Conservation (phyloP, 495 filamentous ascomycete genomes). For the Trichoderma asperelloides region DNA sequence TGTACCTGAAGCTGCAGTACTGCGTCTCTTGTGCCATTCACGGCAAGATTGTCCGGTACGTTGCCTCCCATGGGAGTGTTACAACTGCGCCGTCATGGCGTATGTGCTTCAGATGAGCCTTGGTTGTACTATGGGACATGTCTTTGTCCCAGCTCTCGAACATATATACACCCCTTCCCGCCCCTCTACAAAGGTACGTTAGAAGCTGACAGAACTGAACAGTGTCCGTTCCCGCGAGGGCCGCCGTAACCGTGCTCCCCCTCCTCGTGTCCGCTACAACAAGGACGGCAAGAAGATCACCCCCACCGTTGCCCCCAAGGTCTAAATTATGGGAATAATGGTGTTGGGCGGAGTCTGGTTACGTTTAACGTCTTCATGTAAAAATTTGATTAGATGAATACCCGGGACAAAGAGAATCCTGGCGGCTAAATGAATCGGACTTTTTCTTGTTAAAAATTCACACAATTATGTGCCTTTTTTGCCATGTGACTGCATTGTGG, state of each 20-base stretch:
- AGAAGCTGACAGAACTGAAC: slow-evolving; percentile 29
- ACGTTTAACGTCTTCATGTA: slow-evolving; percentile 2
- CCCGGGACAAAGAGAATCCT: slow-evolving; percentile 4
- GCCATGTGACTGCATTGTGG: neutral
- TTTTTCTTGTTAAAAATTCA: neutral
- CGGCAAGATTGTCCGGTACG: slow-evolving; percentile 99
- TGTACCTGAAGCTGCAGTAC: slow-evolving; percentile 99
- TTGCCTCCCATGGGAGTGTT: slow-evolving; percentile 22
- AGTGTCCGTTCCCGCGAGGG: slow-evolving; percentile 97
- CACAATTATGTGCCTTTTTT: neutral
- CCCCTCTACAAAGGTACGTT: slow-evolving; percentile 10
- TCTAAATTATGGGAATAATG: slow-evolving; percentile 13
- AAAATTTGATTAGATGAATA: slow-evolving; percentile 2
- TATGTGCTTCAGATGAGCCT: slow-evolving; percentile 51
- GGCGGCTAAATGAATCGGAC: slow-evolving; percentile 5
- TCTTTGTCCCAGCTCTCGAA: slow-evolving; percentile 17
- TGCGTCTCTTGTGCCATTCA: slow-evolving; percentile 99
- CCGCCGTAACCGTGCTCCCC: slow-evolving; percentile 96
- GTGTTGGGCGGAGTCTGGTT: slow-evolving; percentile 4
- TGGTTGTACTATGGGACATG: slow-evolving; percentile 43
- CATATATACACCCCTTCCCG: slow-evolving; percentile 11
- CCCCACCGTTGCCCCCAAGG: slow-evolving; percentile 62
- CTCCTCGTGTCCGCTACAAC: slow-evolving; percentile 96
- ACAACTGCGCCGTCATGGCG: slow-evolving; percentile 21
- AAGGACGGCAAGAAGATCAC: slow-evolving; percentile 99